phyloP scores from a whole-genome alignment of 176 grass and related monocot genomes.

The Raddia distichophylla region DNA sequence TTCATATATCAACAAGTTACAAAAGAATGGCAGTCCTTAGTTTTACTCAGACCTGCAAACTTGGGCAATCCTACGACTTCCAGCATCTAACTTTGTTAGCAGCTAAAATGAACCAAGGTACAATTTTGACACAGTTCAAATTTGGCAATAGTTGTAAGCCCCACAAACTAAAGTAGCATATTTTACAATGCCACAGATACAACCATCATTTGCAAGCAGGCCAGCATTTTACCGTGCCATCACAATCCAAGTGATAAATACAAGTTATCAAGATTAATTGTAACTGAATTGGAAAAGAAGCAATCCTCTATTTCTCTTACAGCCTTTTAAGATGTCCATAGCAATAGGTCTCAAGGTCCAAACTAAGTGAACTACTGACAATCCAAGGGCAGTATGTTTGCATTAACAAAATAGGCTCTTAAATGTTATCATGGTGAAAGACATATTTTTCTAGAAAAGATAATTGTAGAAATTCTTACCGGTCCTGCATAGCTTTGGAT shows the following conservation, averaged over 20 bases:
- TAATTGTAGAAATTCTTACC: conserved; percentile 51
- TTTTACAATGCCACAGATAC: conserved; percentile 5
- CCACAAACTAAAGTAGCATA: neutral
- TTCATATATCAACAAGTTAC: conserved; percentile 45
- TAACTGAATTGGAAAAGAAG: neutral
- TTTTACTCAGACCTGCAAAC: conserved; percentile 16
- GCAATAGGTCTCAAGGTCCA: neutral
- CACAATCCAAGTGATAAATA: conserved; percentile 11
- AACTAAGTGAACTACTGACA: conserved; percentile 26
- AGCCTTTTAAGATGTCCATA: neutral
- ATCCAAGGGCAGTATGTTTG: conserved; percentile 10
- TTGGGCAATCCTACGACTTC: conserved; percentile 14
- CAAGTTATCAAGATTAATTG: neutral
- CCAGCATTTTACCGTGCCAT: conserved; percentile 23
- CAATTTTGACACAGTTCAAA: neutral
- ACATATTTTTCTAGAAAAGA: neutral
- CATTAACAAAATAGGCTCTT: conserved; percentile 28
- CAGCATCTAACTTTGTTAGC: conserved; percentile 19
- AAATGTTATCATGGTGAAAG: neutral
- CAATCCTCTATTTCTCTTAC: conserved; percentile 8
- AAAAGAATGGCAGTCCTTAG: conserved; percentile 20
- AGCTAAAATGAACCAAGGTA: conserved; percentile 15
- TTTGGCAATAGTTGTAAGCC: neutral
- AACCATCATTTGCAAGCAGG: neutral
- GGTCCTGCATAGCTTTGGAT: conserved; percentile 99